Evolutionary conservation across 2,329 filamentous ascomycete genomes (phyloP).

Genomic region (Madurella fahalii): DNA sequence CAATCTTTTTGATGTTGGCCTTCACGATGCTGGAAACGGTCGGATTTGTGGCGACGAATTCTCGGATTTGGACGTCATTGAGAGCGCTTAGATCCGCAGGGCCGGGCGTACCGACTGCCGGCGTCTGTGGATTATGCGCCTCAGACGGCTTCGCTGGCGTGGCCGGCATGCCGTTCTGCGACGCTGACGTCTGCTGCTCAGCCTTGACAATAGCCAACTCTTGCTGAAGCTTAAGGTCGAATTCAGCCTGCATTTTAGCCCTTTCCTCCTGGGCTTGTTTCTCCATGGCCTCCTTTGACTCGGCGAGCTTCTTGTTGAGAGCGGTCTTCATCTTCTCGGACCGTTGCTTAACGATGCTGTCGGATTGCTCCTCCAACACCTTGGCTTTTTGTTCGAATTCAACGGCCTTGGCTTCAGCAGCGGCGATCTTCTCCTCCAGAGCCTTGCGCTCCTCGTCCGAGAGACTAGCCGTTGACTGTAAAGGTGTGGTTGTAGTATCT

Average conservation of each 20-base stretch:
- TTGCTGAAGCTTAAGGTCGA: slow-evolving; percentile 53
- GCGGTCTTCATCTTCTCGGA: slow-evolving; percentile 66
- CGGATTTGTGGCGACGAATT: slow-evolving; percentile 52
- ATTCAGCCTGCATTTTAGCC: slow-evolving; percentile 46
- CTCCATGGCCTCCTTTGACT: slow-evolving; percentile 53
- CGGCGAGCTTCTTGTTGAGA: slow-evolving; percentile 66
- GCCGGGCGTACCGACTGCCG: slow-evolving; percentile 32
- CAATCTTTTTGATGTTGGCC: slow-evolving; percentile 65
- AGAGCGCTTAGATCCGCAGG: slow-evolving; percentile 44
- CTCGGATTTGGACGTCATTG: slow-evolving; percentile 52
- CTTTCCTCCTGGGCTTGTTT: slow-evolving; percentile 50
- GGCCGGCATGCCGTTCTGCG: slow-evolving; percentile 26
- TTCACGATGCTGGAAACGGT: slow-evolving; percentile 57
- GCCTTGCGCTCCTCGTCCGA: slow-evolving; percentile 56
- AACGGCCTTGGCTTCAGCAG: slow-evolving; percentile 57
- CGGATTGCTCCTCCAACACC: slow-evolving; percentile 60
- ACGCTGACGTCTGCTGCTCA: slow-evolving; percentile 39
- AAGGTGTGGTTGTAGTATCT: slow-evolving; percentile 25
- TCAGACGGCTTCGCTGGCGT: slow-evolving; percentile 24
- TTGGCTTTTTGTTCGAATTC: slow-evolving; percentile 62
- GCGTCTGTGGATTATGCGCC: slow-evolving; percentile 33
- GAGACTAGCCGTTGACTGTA: slow-evolving; percentile 31
- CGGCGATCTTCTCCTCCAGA: slow-evolving; percentile 59
- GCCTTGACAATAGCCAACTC: slow-evolving; percentile 60
- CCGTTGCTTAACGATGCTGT: slow-evolving; percentile 58